A percentile compares a stretch with the other conserved stretches of the same genome.
Evolutionary conservation across 305 asterid genomes (phyloP).

Genomic region (Fraxinus ornus): DNA sequence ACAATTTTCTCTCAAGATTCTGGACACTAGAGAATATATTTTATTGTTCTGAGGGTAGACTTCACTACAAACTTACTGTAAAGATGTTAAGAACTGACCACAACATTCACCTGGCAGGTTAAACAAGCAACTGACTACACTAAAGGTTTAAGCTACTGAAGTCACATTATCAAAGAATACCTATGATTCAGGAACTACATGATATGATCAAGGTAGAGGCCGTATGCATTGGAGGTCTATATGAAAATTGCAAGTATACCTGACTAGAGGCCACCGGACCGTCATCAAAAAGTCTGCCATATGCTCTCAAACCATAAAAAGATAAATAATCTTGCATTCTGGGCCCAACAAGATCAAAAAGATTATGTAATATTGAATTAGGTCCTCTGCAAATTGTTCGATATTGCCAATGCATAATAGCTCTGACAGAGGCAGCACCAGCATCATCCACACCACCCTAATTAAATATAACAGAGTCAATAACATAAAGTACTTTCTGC

Average conservation of each 20-base stretch:
- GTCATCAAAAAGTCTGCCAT: conserved; percentile 74
- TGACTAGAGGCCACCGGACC: conserved; percentile 91
- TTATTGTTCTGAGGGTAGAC: background rate
- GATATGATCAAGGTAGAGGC: background rate
- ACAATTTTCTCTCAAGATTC: background rate
- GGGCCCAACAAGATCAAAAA: conserved; percentile 66
- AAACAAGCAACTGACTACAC: background rate
- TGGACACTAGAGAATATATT: background rate
- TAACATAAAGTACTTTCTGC: conserved; percentile 2
- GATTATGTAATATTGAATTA: conserved; percentile 79
- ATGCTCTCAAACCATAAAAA: conserved; percentile 80
- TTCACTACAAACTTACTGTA: background rate
- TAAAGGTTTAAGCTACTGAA: background rate
- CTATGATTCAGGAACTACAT: background rate
- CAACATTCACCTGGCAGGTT: background rate
- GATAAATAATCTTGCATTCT: conserved; percentile 81
- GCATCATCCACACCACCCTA: conserved; percentile 98
- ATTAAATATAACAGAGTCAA: conserved; percentile 25
- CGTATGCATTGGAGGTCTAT: background rate
- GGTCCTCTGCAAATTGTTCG: conserved; percentile 82
- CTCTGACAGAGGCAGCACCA: conserved; percentile 98
- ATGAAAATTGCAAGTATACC: conserved; percentile 40
- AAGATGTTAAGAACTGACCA: background rate
- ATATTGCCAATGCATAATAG: conserved; percentile 98
- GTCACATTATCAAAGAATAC: background rate